Conservation (phyloP, 768 basidiomycete genomes). For the Tricholoma sp. region DNA sequence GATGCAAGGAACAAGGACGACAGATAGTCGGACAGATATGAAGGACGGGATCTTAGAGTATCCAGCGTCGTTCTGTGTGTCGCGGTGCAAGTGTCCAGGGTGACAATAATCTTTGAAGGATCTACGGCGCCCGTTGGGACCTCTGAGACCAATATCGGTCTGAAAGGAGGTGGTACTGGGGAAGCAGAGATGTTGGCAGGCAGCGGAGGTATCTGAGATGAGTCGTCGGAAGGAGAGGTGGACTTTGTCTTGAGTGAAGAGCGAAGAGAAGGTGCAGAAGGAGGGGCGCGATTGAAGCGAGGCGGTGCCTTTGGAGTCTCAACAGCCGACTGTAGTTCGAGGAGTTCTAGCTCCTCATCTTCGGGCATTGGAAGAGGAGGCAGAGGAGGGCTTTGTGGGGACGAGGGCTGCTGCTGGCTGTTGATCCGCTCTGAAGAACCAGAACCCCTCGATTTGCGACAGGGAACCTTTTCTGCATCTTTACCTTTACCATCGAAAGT, state of each 20-base stretch:
- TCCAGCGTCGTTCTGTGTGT: constrained; percentile 61
- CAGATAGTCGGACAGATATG: constrained; percentile 59
- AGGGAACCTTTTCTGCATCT: constrained; percentile 5
- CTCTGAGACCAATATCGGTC: constrained; percentile 59
- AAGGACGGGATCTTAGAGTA: constrained; percentile 65
- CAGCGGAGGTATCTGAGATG: constrained; percentile 43
- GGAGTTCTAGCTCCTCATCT: constrained; percentile 25
- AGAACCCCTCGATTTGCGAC: constrained; percentile 6
- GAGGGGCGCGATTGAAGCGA: constrained; percentile 26
- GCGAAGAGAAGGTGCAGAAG: constrained; percentile 22
- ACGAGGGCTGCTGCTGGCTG: constrained; percentile 6
- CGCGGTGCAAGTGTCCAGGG: constrained; percentile 67
- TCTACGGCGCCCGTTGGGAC: constrained; percentile 45
- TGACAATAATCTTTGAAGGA: constrained; percentile 58
- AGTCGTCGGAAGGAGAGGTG: constrained; percentile 32
- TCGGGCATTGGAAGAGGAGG: constrained; percentile 46
- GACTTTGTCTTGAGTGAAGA: constrained; percentile 36
- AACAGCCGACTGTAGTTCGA: constrained; percentile 11
- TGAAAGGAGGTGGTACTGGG: constrained; percentile 54
- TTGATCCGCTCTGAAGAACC: constrained; percentile 7
- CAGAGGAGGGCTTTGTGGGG: constrained; percentile 45
- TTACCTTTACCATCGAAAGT: constrained; percentile 23
- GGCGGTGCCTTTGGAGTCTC: constrained; percentile 29
- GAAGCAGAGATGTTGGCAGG: constrained; percentile 39
- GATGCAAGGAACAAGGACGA: constrained; percentile 34